Base-by-base conservation (phyloP, 2,329 filamentous ascomycete species). In the Clonostachys byssicola region DNA sequence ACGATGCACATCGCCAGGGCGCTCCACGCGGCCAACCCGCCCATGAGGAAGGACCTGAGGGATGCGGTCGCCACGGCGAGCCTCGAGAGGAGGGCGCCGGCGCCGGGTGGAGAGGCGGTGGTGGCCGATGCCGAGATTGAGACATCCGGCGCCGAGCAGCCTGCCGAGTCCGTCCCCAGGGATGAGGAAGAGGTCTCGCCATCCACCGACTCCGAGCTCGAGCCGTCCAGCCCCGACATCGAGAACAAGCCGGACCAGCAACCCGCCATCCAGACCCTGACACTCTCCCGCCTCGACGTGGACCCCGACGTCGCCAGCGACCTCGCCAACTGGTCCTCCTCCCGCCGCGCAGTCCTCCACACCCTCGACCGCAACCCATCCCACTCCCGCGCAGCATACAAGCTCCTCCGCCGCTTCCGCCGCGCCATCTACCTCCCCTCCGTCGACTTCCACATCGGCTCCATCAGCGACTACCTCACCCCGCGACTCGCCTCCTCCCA, bases 1-100 rank as follows among this genome's bases (percentile, higher is more conserved):
- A 92, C 88, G 1, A 66, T 94, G 5, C 81, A 92, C 58, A 73
- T 94, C 18, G 83, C 88, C 33, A 79, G 87, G 45, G 87, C 88
- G 4, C 80, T 94, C 42, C 86, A 92, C 60, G 88, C 80, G 41
- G 86, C 82, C 16, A 92, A 92, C 57, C 68, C 79, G 14, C 12
- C 18, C 6, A 30, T 49, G 17, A 20, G 33, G 13, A 39, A 12
- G 17, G 40, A 43, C 3, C 34, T 49, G 16, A 39, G 47, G 9
- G 34, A 43, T 7, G 44, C 44, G 5, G 12, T 49, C 6, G n/a
- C 47, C 14, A 34, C 43, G 2, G 43, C 47, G 10, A 42, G 34
- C 12, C 12, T 42, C n/a, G 42, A 34, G 12, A 35, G 36, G 36
- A n/a, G 14, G 36, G 17, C 14, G 14, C 36, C 36, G 14, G 36